Conservation (phyloP, 352 stramenopile genomes). For the Blastocystis hominis region DNA sequence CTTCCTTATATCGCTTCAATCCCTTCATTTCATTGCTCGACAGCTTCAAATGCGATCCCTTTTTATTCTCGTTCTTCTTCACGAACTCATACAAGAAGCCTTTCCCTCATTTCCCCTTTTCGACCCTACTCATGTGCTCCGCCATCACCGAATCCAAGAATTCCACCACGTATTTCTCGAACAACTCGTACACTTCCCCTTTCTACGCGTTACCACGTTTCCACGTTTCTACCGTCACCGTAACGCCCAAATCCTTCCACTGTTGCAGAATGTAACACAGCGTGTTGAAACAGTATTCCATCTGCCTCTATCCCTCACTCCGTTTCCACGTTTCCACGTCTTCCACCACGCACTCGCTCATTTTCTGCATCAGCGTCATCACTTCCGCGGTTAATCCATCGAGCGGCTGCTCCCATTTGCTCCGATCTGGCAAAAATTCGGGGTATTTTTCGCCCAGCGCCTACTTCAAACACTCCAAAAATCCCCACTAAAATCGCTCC, state of each 20-base stretch:
- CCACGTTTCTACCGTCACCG: not conserved
- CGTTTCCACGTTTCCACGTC: not conserved
- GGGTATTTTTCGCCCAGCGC: not conserved
- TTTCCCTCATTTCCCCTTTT: not conserved
- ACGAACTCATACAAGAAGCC: constrained; percentile 38
- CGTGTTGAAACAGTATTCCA: not conserved
- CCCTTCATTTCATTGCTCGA: constrained; percentile 51
- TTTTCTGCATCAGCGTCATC: not conserved
- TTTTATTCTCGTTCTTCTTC: constrained; percentile 53
- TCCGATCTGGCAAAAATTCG: not conserved
- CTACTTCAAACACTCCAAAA: not conserved
- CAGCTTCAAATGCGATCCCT: constrained; percentile 43
- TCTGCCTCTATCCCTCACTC: not conserved
- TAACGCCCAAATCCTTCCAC: not conserved
- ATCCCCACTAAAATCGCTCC: not conserved
- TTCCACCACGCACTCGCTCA: not conserved
- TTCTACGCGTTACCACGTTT: not conserved
- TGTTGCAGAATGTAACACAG: not conserved
- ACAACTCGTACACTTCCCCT: not conserved
- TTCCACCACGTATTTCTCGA: not conserved
- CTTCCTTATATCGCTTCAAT: constrained; percentile 25
- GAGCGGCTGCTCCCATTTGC: constrained; percentile 4
- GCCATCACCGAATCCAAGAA: constrained; percentile 2
- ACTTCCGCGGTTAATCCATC: not conserved
- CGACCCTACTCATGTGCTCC: constrained; percentile 4